Percentiles rank a stretch among this genome's conserved stretches.
phyloP scores from a whole-genome alignment of 768 basidiomycete species.

The Trametes gibbosa region DNA sequence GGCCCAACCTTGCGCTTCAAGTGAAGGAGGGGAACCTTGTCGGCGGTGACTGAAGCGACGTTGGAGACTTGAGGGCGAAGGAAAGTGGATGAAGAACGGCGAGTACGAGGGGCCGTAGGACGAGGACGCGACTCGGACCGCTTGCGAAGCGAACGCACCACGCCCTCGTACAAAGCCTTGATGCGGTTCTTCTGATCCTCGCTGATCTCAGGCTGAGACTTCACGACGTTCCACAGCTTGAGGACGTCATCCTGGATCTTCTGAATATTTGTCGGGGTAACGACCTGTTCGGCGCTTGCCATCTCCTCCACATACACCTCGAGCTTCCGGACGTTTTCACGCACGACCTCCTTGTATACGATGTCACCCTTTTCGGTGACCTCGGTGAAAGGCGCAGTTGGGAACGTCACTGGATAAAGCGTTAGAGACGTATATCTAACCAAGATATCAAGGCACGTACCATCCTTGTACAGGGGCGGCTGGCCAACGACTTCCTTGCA shows the following conservation, averaged over 20 bases:
- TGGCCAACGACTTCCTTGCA: constrained; percentile 78
- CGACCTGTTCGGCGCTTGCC: constrained; percentile 90
- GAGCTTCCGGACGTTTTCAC: constrained; percentile 94
- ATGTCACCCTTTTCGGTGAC: constrained; percentile 94
- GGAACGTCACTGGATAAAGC: constrained; percentile 78
- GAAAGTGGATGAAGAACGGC: constrained; percentile 96
- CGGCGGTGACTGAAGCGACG: constrained; percentile 70
- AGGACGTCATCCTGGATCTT: constrained; percentile 97
- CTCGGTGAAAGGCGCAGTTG: constrained; percentile 94
- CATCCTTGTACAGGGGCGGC: constrained; percentile 94
- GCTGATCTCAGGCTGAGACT: constrained; percentile 94
- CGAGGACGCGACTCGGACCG: constrained; percentile 61
- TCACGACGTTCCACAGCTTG: constrained; percentile 96
- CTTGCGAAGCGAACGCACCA: constrained; percentile 89
- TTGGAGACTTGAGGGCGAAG: constrained; percentile 84
- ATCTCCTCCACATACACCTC: constrained; percentile 98
- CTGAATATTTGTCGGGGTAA: constrained; percentile 85
- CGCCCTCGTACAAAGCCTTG: constrained; percentile 93
- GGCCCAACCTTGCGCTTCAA: constrained; percentile 95
- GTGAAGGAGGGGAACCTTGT: constrained; percentile 93
- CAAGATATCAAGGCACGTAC: constrained; percentile 43
- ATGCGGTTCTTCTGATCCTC: constrained; percentile 95
- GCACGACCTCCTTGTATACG: constrained; percentile 90
- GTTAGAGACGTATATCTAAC: neutral
- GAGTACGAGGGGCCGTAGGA: constrained; percentile 51